phyloP scores from a whole-genome alignment of 2,329 filamentous ascomycete species.

The Oidium heveae region DNA sequence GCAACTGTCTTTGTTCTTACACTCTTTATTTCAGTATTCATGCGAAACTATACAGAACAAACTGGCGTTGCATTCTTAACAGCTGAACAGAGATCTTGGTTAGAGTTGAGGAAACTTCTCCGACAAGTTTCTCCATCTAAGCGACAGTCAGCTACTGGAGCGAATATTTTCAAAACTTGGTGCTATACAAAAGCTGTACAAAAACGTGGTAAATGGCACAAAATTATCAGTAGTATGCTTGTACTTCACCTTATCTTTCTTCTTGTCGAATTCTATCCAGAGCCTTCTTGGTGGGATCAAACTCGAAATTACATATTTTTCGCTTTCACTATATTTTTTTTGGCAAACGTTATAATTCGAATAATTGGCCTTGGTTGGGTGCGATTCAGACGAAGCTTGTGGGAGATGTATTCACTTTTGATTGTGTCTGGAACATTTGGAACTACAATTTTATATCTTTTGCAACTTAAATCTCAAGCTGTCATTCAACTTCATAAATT shows the following conservation, averaged over 20 bases:
- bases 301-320: slow-evolving; percentile 58
- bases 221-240: slow-evolving; percentile 52
- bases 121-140: slow-evolving; percentile 89
- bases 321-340: slow-evolving; percentile 55
- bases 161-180: slow-evolving; percentile 66
- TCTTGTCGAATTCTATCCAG: slow-evolving; percentile 62
- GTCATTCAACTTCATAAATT: slow-evolving; percentile 77
- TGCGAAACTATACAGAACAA: slow-evolving; percentile 98
- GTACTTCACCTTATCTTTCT: slow-evolving; percentile 64
- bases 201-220: slow-evolving; percentile 83
- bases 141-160: slow-evolving; percentile 55
- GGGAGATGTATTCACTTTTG: slow-evolving; percentile 76
- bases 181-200: slow-evolving; percentile 86
- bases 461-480: slow-evolving; percentile 27
- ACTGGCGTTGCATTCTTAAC: slow-evolving; percentile 92
- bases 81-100: slow-evolving; percentile 86
- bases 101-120: slow-evolving; percentile 76
- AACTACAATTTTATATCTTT: slow-evolving; percentile 56
- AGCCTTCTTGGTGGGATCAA: slow-evolving; percentile 43
- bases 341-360: slow-evolving; percentile 59
- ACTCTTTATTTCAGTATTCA: slow-evolving; percentile 95
- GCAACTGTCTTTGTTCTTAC: slow-evolving; percentile 92
- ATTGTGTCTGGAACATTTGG: slow-evolving; percentile 56
- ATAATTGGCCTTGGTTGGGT: slow-evolving; percentile 78
- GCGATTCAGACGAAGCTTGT: slow-evolving; percentile 75